Percentiles rank a stretch among this genome's conserved stretches.
These are phyloP conservation scores for Sabuloglossum arenarium DNA, from an alignment of 495 filamentous ascomycete genomes.

Conservation along the genomic window DNA sequence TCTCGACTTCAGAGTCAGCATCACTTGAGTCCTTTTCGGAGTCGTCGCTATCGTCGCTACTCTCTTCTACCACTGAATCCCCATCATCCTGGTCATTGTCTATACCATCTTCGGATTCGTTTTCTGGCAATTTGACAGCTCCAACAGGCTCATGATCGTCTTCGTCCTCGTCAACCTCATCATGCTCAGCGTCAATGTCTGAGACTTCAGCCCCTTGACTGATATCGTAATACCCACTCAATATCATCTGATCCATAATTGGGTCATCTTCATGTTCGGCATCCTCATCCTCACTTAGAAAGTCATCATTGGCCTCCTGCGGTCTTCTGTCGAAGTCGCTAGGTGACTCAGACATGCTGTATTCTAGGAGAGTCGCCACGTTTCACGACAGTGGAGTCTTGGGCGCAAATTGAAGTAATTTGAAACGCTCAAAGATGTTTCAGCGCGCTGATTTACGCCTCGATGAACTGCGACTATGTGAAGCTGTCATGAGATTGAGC, in stretches of 20 bases:
- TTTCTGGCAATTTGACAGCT: conserved; percentile 14
- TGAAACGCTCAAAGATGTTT: background rate
- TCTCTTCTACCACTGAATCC: conserved; percentile 11
- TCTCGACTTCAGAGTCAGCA: conserved; percentile 45
- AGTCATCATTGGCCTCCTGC: background rate
- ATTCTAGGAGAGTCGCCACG: background rate
- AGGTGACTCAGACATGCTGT: conserved; percentile 1
- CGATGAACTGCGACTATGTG: background rate
- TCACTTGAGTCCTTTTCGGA: conserved; percentile 35
- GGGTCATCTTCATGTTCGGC: conserved; percentile 7
- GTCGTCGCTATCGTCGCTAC: conserved; percentile 12
- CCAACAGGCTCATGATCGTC: conserved; percentile 25
- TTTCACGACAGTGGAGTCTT: background rate
- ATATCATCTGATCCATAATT: conserved; percentile 2
- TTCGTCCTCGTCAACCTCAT: conserved; percentile 22
- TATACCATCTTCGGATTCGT: conserved; percentile 22
- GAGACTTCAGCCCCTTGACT: background rate
- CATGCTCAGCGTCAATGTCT: conserved; percentile 18
- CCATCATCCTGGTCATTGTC: conserved; percentile 11
- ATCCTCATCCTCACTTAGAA: conserved; percentile 4
- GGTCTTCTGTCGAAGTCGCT: background rate
- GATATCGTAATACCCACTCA: conserved; percentile 1
- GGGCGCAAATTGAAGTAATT: background rate
- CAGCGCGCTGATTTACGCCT: background rate
- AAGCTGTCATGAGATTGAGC: background rate